Evolutionary conservation across 768 basidiomycete species (phyloP).

Genomic region (Lactifluus subvellereus): DNA sequence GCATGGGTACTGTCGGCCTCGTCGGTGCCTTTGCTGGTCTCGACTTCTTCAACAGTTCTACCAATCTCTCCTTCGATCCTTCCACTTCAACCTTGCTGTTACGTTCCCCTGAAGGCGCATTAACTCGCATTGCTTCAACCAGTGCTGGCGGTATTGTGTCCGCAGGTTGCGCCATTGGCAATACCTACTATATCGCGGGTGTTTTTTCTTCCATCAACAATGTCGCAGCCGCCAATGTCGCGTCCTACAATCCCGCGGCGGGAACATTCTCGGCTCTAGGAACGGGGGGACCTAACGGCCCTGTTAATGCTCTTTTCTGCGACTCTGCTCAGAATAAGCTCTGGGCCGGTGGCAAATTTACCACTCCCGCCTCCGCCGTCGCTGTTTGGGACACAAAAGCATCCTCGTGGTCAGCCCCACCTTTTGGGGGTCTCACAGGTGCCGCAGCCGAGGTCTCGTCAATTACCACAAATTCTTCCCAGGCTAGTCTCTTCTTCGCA

Average conservation of each 20-base stretch:
- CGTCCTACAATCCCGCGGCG: constrained; percentile 60
- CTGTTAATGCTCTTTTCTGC: constrained; percentile 71
- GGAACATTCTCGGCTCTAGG: constrained; percentile 57
- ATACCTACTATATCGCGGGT: constrained; percentile 76
- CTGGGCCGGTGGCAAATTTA: constrained; percentile 77
- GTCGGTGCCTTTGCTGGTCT: constrained; percentile 87
- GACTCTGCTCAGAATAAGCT: constrained; percentile 58
- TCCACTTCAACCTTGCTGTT: constrained; percentile 66
- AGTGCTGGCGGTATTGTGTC: constrained; percentile 72
- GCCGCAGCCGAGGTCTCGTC: constrained; percentile 61
- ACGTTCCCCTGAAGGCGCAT: constrained; percentile 57
- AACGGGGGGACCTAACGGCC: constrained; percentile 65
- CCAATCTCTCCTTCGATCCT: constrained; percentile 58
- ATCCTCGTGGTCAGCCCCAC: constrained; percentile 66
- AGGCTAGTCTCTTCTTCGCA: constrained; percentile 73
- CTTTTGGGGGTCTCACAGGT: constrained; percentile 78
- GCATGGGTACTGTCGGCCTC: constrained; percentile 89
- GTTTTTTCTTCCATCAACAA: constrained; percentile 68
- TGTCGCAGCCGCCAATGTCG: constrained; percentile 62
- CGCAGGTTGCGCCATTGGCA: constrained; percentile 65
- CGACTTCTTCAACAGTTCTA: constrained; percentile 59
- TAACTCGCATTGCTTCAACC: constrained; percentile 68
- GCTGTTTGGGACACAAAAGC: constrained; percentile 64
- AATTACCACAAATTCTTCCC: constrained; percentile 69
- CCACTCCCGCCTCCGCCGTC: constrained; percentile 58